Base-by-base conservation (phyloP, 2,329 filamentous ascomycete species). In the Grosmannia huntii region DNA sequence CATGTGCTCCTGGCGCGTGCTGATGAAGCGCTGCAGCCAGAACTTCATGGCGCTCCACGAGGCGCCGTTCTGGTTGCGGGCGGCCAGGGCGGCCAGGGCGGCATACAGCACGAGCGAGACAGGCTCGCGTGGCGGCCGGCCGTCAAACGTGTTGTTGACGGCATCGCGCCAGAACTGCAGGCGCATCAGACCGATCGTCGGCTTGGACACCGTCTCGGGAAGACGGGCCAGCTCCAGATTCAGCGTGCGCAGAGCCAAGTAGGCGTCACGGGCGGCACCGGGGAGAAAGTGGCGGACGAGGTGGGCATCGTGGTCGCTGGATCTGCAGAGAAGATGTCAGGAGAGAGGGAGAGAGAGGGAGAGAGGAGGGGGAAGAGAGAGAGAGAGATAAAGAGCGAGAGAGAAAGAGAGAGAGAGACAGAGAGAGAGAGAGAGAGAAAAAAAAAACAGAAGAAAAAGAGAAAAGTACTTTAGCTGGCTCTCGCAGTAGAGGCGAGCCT, bases 161-260 rank as follows among this genome's bases (percentile, higher is more conserved):
- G 89, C 84, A 65, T 97, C 91, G 55, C 89, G 83, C 89, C 94
- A 97, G 76, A 97, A 97, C 70, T 96, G 89, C 72, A 96, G 86
- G 63, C 94, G 90, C 78, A 97, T 84, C 56, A 85, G 79, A 55
- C 90, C 92, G 61, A 97, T 88, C 4, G 86, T 86, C n/a, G 88
- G 83, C 61, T 87, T 94, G 53, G 89, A 94, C 23, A 94, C 91
- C 14, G 88, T 84, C 72, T 97, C 92, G 59, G 94, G 90, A 62
- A 97, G 87, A 59, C 89, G 83, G 51, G 92, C 89, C 60, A 96
- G 82, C 70, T 96, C 92, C 66, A 97, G 81, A 69, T 99, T 99
- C 71, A 99, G 84, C 55, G 91, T 87, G 62, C 92, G 88, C 59
- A 99, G 83, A 60, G 91, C 90, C 64, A 95, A 82, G 73, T 97